phyloP scores from a whole-genome alignment of 331 rosid species.

The Saraca asoca region DNA sequence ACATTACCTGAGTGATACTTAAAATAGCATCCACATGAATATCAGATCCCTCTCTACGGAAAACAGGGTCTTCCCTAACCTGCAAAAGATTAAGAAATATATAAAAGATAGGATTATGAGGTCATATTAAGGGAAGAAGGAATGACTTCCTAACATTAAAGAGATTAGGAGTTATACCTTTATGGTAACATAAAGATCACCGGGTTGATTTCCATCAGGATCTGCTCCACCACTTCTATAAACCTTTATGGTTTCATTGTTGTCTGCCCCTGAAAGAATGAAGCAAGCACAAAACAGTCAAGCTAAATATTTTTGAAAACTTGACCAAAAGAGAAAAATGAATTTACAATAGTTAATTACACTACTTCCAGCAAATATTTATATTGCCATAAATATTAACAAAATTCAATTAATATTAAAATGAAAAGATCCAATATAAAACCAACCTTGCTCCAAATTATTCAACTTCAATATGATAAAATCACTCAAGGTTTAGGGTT shows the following conservation, averaged over 20 bases:
- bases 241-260: slow-evolving; percentile 65
- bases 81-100: slow-evolving; percentile 29
- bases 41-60: slow-evolving; percentile 83
- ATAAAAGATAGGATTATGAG: neutral
- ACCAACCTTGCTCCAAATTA: slow-evolving; percentile 9
- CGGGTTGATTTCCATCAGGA: slow-evolving; percentile 83
- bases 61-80: slow-evolving; percentile 86
- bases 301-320: slow-evolving; percentile 4
- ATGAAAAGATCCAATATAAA: neutral
- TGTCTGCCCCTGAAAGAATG: slow-evolving; percentile 66
- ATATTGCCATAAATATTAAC: neutral
- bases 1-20: slow-evolving; percentile 80
- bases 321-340: slow-evolving; percentile 5
- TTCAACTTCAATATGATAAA: slow-evolving; percentile 4
- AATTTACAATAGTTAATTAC: slow-evolving; percentile 1
- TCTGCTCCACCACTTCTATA: slow-evolving; percentile 83
- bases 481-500: neutral
- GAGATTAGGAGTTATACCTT: slow-evolving; percentile 46
- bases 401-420: too few relatives aligned
- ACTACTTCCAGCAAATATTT: slow-evolving; percentile 28
- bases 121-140: slow-evolving; percentile 8
- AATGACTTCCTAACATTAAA: slow-evolving; percentile 2
- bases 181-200: slow-evolving; percentile 80
- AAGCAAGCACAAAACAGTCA: slow-evolving; percentile 13
- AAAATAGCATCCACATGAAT: slow-evolving; percentile 82